Evolutionary conservation across 202 grass and related monocot species (phyloP).

Genomic region (Alloteropsis angusta): DNA sequence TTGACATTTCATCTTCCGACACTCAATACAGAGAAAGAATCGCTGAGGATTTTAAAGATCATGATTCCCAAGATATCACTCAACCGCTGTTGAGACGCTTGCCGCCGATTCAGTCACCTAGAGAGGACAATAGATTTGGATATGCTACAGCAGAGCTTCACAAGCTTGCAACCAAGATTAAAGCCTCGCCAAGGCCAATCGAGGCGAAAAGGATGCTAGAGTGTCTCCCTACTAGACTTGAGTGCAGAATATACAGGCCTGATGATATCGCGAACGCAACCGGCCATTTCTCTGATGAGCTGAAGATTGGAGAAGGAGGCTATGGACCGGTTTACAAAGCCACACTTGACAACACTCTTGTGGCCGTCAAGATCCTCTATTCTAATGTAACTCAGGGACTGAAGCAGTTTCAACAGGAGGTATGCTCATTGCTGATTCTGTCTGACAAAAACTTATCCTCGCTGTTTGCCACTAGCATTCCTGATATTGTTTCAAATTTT

Average conservation of each 20-base stretch:
- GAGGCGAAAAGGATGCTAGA: slow-evolving; percentile 62
- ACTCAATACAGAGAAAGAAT: slow-evolving; percentile 18
- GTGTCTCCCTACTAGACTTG: slow-evolving; percentile 56
- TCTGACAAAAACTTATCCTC: slow-evolving; percentile 9
- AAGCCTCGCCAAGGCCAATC: slow-evolving; percentile 33
- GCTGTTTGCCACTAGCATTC: not conserved
- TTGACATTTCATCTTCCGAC: slow-evolving; percentile 22
- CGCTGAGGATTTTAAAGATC: slow-evolving; percentile 27
- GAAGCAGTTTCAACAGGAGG: slow-evolving; percentile 86
- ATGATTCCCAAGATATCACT: slow-evolving; percentile 1
- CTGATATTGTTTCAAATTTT: not conserved
- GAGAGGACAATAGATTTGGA: slow-evolving; percentile 5
- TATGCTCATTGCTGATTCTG: slow-evolving; percentile 18
- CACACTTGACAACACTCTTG: slow-evolving; percentile 48
- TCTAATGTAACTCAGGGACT: slow-evolving; percentile 69
- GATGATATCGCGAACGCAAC: slow-evolving; percentile 49
- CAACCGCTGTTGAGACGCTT: slow-evolving; percentile 24
- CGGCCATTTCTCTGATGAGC: slow-evolving; percentile 34
- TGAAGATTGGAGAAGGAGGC: slow-evolving; percentile 79
- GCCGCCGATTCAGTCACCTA: slow-evolving; percentile 30
- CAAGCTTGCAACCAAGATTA: slow-evolving; percentile 26
- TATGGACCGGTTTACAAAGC: slow-evolving; percentile 87
- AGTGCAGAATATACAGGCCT: slow-evolving; percentile 43
- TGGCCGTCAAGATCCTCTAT: slow-evolving; percentile 65
- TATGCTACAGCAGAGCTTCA: slow-evolving; percentile 1